phyloP scores from a whole-genome alignment of 2,329 filamentous ascomycete species.

The Cadophora malorum region DNA sequence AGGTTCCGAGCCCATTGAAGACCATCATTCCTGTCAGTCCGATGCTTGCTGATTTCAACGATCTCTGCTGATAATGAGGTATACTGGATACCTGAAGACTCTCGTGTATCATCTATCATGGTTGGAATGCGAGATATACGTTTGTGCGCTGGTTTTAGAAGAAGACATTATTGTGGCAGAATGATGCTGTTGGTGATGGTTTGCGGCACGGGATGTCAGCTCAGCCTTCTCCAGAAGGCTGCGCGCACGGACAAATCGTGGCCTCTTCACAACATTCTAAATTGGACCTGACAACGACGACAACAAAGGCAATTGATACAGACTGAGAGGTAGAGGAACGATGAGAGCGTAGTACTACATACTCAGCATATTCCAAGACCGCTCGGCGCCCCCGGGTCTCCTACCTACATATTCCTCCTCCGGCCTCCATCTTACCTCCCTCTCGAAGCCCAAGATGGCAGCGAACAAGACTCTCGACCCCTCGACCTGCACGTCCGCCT shows the following conservation, averaged over 20 bases:
- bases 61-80: constrained; percentile 14
- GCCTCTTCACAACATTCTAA: constrained; percentile 3
- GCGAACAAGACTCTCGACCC: constrained; percentile 54
- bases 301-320: neutral
- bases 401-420: neutral
- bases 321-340: neutral
- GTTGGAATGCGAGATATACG: neutral
- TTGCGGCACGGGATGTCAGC: neutral
- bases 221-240: constrained; percentile 26
- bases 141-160: neutral
- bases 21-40: constrained; percentile 5
- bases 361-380: neutral
- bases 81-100: neutral
- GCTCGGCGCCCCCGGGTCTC: neutral
- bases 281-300: neutral
- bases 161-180: neutral
- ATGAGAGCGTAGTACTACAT: constrained; percentile 8
- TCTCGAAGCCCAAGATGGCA: constrained; percentile 31
- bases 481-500: constrained; percentile 54
- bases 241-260: constrained; percentile 10
- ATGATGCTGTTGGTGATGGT: neutral
- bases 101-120: constrained; percentile 19
- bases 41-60: constrained; percentile 4
- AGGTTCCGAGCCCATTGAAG: constrained; percentile 15
- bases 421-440: neutral